Evolutionary conservation across 768 basidiomycete species (phyloP), one percentile per base, ranked within the genome.

Genomic region (Cytidiella melzeri): DNA sequence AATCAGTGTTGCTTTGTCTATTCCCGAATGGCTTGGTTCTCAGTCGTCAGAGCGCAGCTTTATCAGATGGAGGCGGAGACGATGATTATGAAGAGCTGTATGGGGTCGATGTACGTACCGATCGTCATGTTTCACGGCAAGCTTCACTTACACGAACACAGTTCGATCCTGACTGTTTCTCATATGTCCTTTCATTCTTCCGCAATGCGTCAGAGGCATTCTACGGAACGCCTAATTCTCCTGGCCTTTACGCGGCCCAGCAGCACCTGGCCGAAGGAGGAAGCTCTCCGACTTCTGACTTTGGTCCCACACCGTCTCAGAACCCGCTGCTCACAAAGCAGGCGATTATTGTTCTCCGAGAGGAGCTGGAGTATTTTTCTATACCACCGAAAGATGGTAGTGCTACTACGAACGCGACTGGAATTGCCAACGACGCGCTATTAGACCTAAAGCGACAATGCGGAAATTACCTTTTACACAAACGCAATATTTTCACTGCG

Each of bases 151-250:
- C 54, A 50, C 24, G 47, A 39, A 40, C 50, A 41, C 45, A 98
- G 95, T 99, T 97, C 64, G 96, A 99, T 71, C 92, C 95, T 47
- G 86, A 92, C 39, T 97, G 94, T 67, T 96, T 99, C 69, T 77
- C 84, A 68, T 98, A 83, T 65, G 92, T 98, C 42, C 81, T 99
- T 24, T 74, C 77, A 37, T 98, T 98, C 78, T 99, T 96, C 75
- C 79, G 83, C 42, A 79, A 73, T 63, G 87, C 95, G 12, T 88
- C 89, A 34, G 86, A 93, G 54, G 70, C 77, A 44, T 99, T 99
- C 73, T 98, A 99, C 69, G 96, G 95, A 36, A 87, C 87, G 6
- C 69, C 79, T 38, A 75, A 69, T 40, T 69, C 73, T 4, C 87
- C 84, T 1, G 92, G 92, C 11, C 73, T 92, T 43, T 82, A 86